Evolutionary conservation across 805 yeast genomes (phyloP).

Genomic region (Suhomyces emberorum): DNA sequence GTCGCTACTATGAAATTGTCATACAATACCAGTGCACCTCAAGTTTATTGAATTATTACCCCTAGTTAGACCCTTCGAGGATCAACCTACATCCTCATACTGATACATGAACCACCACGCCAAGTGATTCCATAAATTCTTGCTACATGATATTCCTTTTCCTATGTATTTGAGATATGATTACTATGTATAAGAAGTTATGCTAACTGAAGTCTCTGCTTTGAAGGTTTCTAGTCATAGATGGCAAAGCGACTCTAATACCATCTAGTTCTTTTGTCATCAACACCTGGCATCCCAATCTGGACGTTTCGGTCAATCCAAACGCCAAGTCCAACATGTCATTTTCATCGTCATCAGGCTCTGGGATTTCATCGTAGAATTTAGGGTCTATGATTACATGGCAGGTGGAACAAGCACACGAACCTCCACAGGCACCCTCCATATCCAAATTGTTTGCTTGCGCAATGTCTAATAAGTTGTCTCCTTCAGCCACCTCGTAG

Average conservation of each 20-base stretch:
- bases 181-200: neutral
- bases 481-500: constrained; percentile 89
- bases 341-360: constrained; percentile 96
- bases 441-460: constrained; percentile 90
- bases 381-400: constrained; percentile 96
- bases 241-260: constrained; percentile 89
- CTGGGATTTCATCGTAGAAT: constrained; percentile 84
- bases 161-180: too few relatives aligned
- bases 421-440: constrained; percentile 99
- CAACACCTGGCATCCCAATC: constrained; percentile 90
- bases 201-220: constrained; percentile 58
- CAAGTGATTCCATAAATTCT: too few relatives aligned
- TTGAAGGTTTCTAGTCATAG: constrained; percentile 93
- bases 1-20: too few relatives aligned
- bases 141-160: too few relatives aligned
- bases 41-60: too few relatives aligned
- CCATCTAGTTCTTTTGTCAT: constrained; percentile 93
- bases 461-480: constrained; percentile 86
- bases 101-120: too few relatives aligned
- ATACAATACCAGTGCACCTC: too few relatives aligned
- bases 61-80: too few relatives aligned
- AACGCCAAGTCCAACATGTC: constrained; percentile 98
- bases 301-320: constrained; percentile 93
- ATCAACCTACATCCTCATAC: too few relatives aligned
- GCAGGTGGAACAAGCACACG: constrained; percentile 98